These are phyloP conservation scores for Aspergillus awamori DNA, from an alignment of 2,329 filamentous ascomycete species.

Conservation along the genomic window DNA sequence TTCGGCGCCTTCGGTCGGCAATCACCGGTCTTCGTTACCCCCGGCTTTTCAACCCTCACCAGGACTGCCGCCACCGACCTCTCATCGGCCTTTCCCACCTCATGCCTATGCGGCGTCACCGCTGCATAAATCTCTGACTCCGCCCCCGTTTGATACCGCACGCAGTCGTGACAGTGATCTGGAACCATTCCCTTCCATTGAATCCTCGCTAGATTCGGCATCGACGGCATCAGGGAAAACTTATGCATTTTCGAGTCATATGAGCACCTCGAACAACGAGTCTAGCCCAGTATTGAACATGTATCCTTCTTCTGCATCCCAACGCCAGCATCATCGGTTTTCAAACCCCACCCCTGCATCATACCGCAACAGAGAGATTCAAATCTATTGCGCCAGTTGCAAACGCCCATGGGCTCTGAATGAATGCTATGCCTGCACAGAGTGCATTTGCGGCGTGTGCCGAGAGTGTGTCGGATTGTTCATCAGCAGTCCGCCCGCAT, in stretches of 20 bases:
- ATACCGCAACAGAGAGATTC: conserved; percentile 58
- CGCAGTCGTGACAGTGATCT: conserved; percentile 57
- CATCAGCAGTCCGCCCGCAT: conserved; percentile 45
- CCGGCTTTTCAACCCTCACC: conserved; percentile 57
- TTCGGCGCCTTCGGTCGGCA: conserved; percentile 43
- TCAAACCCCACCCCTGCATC: conserved; percentile 58
- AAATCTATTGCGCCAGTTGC: conserved; percentile 92
- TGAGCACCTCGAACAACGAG: conserved; percentile 70
- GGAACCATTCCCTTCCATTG: conserved; percentile 87
- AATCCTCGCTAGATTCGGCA: conserved; percentile 68
- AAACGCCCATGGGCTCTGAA: conserved; percentile 74
- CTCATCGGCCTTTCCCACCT: conserved; percentile 49
- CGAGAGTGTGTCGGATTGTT: conserved; percentile 71
- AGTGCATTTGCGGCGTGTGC: conserved; percentile 94
- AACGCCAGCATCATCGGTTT: conserved; percentile 45
- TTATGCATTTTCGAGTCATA: conserved; percentile 65
- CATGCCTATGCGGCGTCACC: conserved; percentile 79
- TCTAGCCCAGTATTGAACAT: conserved; percentile 58
- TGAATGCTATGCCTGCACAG: conserved; percentile 90
- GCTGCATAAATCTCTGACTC: conserved; percentile 85
- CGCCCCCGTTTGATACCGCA: conserved; percentile 67
- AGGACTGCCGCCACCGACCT: conserved; percentile 42
- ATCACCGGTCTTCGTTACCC: conserved; percentile 64
- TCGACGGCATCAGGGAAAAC: conserved; percentile 61
- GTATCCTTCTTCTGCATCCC: conserved; percentile 37